A percentile compares a stretch with the other conserved stretches of the same genome.
Conservation (phyloP, 495 filamentous ascomycete species). For the Penicillium malachiteum region DNA sequence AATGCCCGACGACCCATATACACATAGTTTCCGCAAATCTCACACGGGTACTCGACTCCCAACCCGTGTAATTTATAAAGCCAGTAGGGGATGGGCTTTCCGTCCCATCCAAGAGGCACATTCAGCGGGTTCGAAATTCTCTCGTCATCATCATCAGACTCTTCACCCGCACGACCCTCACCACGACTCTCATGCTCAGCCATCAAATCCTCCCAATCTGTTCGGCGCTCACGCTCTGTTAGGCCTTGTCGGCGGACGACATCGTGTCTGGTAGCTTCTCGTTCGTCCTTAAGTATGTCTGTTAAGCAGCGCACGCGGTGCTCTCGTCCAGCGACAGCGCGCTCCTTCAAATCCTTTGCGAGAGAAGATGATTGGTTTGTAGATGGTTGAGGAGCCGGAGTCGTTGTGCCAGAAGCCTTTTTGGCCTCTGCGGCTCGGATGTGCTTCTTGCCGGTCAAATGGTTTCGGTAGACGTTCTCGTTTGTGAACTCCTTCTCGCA, state of each 20-base stretch:
- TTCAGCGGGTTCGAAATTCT: constrained; percentile 97
- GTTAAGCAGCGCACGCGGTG: constrained; percentile 76
- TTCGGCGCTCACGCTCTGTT: constrained; percentile 90
- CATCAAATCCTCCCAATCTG: constrained; percentile 86
- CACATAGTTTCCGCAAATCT: constrained; percentile 96
- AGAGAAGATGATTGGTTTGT: constrained; percentile 29
- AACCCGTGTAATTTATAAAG: constrained; percentile 95
- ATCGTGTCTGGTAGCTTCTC: constrained; percentile 83
- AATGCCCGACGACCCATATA: constrained; percentile 96
- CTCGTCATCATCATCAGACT: constrained; percentile 64
- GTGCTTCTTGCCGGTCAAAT: constrained; percentile 89
- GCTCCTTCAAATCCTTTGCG: constrained; percentile 71
- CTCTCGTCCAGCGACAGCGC: constrained; percentile 86
- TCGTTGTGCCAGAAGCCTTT: constrained; percentile 40
- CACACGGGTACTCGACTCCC: constrained; percentile 91
- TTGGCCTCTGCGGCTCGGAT: constrained; percentile 70
- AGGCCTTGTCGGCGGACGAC: constrained; percentile 93
- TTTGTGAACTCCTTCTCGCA: constrained; percentile 96
- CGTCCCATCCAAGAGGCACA: constrained; percentile 93
- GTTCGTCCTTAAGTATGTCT: constrained; percentile 71
- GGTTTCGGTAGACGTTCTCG: constrained; percentile 87
- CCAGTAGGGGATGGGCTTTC: constrained; percentile 98
- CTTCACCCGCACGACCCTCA: constrained; percentile 54
- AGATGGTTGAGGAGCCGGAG: constrained; percentile 22
- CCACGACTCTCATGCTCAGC: constrained; percentile 53